Evolutionary conservation across 2,329 filamentous ascomycete genomes (phyloP).

Genomic region (Diaporthe velutina): DNA sequence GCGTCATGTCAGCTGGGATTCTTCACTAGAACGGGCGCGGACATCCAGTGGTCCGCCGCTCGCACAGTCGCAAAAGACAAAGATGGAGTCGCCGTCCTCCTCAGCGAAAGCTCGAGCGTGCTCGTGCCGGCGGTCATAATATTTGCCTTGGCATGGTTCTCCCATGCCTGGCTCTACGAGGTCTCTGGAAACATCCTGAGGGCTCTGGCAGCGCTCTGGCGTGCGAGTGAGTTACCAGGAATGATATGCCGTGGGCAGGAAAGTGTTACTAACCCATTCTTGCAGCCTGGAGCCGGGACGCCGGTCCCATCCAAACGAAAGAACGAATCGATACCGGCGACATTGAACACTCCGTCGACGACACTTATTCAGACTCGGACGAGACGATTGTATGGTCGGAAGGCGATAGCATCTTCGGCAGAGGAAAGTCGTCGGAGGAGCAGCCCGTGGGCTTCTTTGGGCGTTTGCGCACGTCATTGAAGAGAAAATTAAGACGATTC

Average conservation of each 20-base stretch:
- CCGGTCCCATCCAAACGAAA: not conserved
- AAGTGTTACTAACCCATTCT: not conserved
- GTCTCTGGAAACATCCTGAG: slow-evolving; percentile 24
- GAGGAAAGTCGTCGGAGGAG: not conserved
- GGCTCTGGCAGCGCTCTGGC: slow-evolving; percentile 13
- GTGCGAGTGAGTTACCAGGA: slow-evolving; percentile 8
- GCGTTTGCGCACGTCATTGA: not conserved
- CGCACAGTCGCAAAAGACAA: slow-evolving; percentile 17
- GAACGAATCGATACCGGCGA: slow-evolving; percentile 2
- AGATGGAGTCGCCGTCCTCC: slow-evolving; percentile 23
- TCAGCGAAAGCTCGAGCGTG: slow-evolving; percentile 26
- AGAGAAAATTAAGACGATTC: not conserved
- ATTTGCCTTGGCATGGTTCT: slow-evolving; percentile 19
- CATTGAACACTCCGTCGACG: slow-evolving; percentile 1
- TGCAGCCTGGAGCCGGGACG: not conserved
- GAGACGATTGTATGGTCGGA: slow-evolving; percentile 23
- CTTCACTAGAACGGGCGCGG: slow-evolving; percentile 20
- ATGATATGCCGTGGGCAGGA: not conserved
- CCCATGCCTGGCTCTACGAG: slow-evolving; percentile 23
- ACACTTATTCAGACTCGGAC: slow-evolving; percentile 20
- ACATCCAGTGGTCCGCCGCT: slow-evolving; percentile 22
- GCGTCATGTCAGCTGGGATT: slow-evolving; percentile 26
- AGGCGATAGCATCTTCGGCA: slow-evolving; percentile 16
- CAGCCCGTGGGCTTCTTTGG: not conserved
- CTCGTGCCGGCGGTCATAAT: slow-evolving; percentile 19